Conservation (phyloP, 805 yeast genomes). For the Ogataea nonfermentans region DNA sequence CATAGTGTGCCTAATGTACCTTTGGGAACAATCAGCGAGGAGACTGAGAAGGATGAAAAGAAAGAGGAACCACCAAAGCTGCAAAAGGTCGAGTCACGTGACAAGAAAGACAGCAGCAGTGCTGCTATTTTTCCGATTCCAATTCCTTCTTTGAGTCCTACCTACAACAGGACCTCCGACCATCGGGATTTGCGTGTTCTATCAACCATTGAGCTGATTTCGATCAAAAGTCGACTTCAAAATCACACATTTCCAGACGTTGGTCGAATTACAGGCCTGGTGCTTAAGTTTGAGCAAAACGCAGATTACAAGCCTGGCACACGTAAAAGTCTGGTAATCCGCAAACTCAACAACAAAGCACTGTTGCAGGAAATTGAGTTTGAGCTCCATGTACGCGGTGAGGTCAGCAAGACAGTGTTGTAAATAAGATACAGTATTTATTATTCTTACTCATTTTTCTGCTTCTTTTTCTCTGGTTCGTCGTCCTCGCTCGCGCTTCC, state of each 20-base stretch:
- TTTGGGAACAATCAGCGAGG: conserved; percentile 12
- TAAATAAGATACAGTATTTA: conserved; percentile 4
- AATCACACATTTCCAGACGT: conserved; percentile 18
- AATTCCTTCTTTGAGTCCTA: conserved; percentile 13
- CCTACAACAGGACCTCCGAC: conserved; percentile 16
- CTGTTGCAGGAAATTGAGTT: conserved; percentile 18
- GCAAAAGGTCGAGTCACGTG: not conserved
- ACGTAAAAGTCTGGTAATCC: conserved; percentile 9
- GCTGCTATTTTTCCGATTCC: conserved; percentile 8
- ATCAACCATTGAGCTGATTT: conserved; percentile 21
- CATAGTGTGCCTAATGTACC: not conserved
- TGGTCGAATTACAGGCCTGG: conserved; percentile 19
- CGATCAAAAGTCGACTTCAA: conserved; percentile 18
- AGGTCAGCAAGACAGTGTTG: conserved; percentile 12
- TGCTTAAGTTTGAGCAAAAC: conserved; percentile 20
- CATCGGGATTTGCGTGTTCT: conserved; percentile 12
- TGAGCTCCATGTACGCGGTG: conserved; percentile 18
- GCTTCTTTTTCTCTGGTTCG: conserved; percentile 30
- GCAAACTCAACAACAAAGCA: conserved; percentile 14
- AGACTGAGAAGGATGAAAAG: conserved; percentile 1
- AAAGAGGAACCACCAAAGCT: not conserved
- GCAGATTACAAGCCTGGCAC: conserved; percentile 13
- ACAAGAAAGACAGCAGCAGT: not conserved
- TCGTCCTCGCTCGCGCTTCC: conserved; percentile 26
- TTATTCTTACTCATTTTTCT: conserved; percentile 18